Evolutionary conservation across 208 protist species (phyloP), one percentile per base, ranked within the genome.

Genomic region (Acanthamoeba culbertsoni): DNA sequence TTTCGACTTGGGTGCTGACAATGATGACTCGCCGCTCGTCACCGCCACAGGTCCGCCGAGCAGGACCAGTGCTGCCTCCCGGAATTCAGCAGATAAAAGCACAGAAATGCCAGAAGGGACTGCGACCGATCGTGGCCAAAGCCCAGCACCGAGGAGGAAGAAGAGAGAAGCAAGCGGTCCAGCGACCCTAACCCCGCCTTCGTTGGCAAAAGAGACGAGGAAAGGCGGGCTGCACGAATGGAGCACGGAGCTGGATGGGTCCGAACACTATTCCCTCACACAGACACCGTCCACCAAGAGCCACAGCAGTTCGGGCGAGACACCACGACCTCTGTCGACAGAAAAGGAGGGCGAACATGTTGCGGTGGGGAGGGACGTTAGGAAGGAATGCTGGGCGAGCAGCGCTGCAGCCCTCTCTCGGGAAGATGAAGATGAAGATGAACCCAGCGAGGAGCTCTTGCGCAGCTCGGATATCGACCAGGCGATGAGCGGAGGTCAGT

Each of bases 231-330:
- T 84, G 26, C 73, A 84, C 43, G 73, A 84, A 43, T 84, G 37
- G 73, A 84, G 43, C 73, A 84, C 73, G n/a, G 73, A 84, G 73
- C 40, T 55, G 26, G 73, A 84, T 43, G 73, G 43, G 12, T 55
- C 73, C 45, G 73, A 55, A 20, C 73, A 20, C 43, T 68, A 68
- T 18, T 68, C 59, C 12, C 26, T 68, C 12, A 20, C 59, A 20
- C 2, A n/a, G 0, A 63, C 16, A 14, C 57, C 16, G 16, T 31
- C 57, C 31, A 37, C 1, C 59, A 40, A 7, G n/a, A 37, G 59
- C 59, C 31, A 33, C 28, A 18, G 59, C 12, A 37, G 59, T 33
- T 68, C 28, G 14, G 59, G 14, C 28, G 59, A 33, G 7, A 7
- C 26, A 10, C 59, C 28, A 35, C 10, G 31, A 16, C 8, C 1